These are phyloP conservation scores for Barnettozyma botsteinii DNA, from an alignment of 805 yeast species.

Conservation along the genomic window DNA sequence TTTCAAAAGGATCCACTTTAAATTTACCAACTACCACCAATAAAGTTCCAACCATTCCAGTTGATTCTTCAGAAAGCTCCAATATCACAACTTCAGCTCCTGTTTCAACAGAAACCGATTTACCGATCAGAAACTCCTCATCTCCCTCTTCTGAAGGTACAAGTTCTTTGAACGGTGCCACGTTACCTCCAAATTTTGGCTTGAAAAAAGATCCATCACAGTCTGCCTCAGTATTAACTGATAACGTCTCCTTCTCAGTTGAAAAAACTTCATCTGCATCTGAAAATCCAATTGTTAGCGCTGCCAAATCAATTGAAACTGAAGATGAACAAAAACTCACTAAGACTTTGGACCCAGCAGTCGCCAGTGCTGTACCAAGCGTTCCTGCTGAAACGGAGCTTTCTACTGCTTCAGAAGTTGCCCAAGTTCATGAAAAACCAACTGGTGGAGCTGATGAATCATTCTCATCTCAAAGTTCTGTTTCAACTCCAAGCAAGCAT, in stretches of 20 bases:
- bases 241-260: too few relatives aligned
- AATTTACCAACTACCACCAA: slow-evolving; percentile 12
- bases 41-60: slow-evolving; percentile 1
- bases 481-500: slow-evolving; percentile 17
- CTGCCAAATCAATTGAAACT: slow-evolving; percentile 7
- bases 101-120: background rate
- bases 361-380: background rate
- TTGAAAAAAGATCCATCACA: slow-evolving; percentile 14
- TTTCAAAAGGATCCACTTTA: slow-evolving; percentile 20
- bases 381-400: background rate
- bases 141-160: slow-evolving; percentile 6
- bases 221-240: background rate
- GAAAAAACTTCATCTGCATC: too few relatives aligned
- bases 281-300: slow-evolving; percentile 9
- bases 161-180: slow-evolving; percentile 13
- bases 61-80: background rate
- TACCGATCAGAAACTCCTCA: background rate
- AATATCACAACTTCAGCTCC: background rate
- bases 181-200: slow-evolving; percentile 23
- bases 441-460: background rate
- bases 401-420: background rate
- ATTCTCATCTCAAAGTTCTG: slow-evolving; percentile 7
- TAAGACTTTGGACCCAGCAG: slow-evolving; percentile 9
- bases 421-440: background rate
- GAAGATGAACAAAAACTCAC: background rate